Percentiles rank a stretch among this genome's conserved stretches.
phyloP scores from a whole-genome alignment of 805 yeast species.

The Cyberlindnera subsufficiens region DNA sequence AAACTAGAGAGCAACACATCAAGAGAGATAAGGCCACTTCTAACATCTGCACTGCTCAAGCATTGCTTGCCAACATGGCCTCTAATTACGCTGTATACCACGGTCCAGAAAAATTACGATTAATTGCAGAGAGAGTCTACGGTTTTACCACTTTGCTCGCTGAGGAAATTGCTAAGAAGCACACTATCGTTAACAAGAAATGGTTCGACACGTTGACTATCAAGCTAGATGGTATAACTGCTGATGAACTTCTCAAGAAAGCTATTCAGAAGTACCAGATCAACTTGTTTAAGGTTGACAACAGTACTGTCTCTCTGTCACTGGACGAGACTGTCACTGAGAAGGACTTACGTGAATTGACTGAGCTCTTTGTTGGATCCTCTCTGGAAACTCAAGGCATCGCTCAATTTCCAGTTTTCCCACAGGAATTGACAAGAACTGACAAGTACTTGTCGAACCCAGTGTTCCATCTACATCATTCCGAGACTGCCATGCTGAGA shows the following conservation, averaged over 20 bases:
- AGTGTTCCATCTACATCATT: conserved; percentile 83
- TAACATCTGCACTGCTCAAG: conserved; percentile 97
- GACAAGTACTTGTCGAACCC: conserved; percentile 60
- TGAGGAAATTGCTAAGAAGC: conserved; percentile 39
- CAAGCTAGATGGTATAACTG: conserved; percentile 39
- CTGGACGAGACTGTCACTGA: conserved; percentile 83
- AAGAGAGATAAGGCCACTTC: conserved; percentile 97
- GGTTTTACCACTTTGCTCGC: conserved; percentile 74
- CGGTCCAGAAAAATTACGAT: conserved; percentile 80
- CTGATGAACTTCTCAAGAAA: conserved; percentile 48
- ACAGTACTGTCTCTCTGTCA: conserved; percentile 61
- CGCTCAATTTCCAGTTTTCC: conserved; percentile 42
- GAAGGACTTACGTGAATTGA: conserved; percentile 52
- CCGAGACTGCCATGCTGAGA: conserved; percentile 92
- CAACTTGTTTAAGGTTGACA: conserved; percentile 69
- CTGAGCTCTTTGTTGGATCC: conserved; percentile 52
- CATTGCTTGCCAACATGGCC: conserved; percentile 89
- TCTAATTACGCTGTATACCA: conserved; percentile 96
- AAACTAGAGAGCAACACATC: conserved; percentile 97
- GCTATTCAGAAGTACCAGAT: conserved; percentile 63
- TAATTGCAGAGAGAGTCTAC: conserved; percentile 72
- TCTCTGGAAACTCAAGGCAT: conserved; percentile 19
- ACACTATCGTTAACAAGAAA: conserved; percentile 46
- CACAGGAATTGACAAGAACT: conserved; percentile 43
- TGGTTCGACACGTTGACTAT: conserved; percentile 90